Percentiles rank a stretch among this genome's conserved stretches.
Evolutionary conservation across 352 stramenopile species (phyloP).

Genomic region (Elongisporangium undulatum): DNA sequence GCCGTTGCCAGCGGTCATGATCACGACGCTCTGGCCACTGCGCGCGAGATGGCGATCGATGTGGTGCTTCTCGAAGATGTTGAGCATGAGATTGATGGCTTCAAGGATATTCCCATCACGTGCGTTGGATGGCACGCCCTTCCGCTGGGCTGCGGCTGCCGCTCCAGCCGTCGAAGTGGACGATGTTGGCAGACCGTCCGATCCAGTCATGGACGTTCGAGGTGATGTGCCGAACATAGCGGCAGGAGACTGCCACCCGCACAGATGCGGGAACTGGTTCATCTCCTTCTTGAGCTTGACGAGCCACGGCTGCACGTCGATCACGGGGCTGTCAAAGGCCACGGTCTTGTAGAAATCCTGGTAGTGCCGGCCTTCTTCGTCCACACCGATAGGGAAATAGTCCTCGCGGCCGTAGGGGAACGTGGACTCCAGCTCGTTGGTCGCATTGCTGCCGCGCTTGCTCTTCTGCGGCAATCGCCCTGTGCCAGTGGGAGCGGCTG

Average conservation of each 20-base stretch:
- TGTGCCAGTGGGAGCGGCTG: slow-evolving; percentile 11
- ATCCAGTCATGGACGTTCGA: slow-evolving; percentile 3
- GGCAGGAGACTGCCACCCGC: slow-evolving; percentile 52
- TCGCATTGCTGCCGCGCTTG: slow-evolving; percentile 7
- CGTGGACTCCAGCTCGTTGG: slow-evolving; percentile 31
- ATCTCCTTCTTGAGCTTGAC: slow-evolving; percentile 76
- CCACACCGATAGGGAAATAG: slow-evolving; percentile 66
- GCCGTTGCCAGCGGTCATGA: slow-evolving; percentile 93
- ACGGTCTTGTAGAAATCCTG: slow-evolving; percentile 87
- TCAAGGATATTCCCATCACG: slow-evolving; percentile 95
- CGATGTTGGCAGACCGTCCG: slow-evolving; percentile 6
- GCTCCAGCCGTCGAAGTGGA: slow-evolving; percentile 6
- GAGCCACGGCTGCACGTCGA: slow-evolving; percentile 62
- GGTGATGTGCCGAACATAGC: slow-evolving; percentile 34
- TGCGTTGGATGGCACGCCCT: slow-evolving; percentile 56
- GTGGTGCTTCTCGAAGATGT: slow-evolving; percentile 98
- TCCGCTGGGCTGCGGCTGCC: slow-evolving; percentile 11
- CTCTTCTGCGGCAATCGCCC: slow-evolving; percentile 6
- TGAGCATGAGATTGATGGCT: slow-evolving; percentile 98
- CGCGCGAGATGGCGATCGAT: slow-evolving; percentile 95
- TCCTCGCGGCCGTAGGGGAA: slow-evolving; percentile 62
- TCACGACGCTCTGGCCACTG: slow-evolving; percentile 95
- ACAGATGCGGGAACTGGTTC: slow-evolving; percentile 67
- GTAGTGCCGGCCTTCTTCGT: slow-evolving; percentile 74
- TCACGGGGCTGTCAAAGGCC: slow-evolving; percentile 64